A percentile compares a stretch with the other conserved stretches of the same genome.
Conservation (phyloP, 139 green algal species). For the Micromonas commoda region DNA sequence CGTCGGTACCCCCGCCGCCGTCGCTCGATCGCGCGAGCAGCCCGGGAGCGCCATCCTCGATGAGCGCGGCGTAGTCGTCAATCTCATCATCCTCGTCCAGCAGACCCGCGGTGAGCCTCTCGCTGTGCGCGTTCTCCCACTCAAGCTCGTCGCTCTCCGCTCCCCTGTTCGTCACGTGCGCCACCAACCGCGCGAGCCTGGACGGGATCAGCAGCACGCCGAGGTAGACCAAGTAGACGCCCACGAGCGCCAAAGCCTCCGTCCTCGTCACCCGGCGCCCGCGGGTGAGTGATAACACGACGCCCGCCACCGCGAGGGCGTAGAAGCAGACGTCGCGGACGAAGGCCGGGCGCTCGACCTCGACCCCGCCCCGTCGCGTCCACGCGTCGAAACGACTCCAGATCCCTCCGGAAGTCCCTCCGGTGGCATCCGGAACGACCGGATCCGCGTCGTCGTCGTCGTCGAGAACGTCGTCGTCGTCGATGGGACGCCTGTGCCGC, state of each 20-base stretch:
- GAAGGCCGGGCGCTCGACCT: conserved; percentile 31
- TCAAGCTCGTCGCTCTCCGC: background rate
- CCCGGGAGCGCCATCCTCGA: background rate
- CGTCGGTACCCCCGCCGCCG: background rate
- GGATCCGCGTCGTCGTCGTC: background rate
- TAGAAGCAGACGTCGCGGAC: conserved; percentile 45
- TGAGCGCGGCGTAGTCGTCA: background rate
- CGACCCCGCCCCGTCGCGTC: too few relatives aligned
- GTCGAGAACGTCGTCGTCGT: background rate
- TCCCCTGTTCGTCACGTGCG: background rate
- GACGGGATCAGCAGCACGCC: background rate
- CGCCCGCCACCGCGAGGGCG: conserved; percentile 27
- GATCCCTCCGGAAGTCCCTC: too few relatives aligned
- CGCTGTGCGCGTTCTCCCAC: background rate
- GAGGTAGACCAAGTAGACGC: conserved; percentile 29
- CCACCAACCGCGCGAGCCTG: background rate
- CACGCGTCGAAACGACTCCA: too few relatives aligned
- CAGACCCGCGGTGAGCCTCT: background rate
- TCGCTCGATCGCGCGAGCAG: background rate
- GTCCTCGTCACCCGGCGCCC: conserved; percentile 16
- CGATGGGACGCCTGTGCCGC: too few relatives aligned
- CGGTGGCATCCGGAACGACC: too few relatives aligned
- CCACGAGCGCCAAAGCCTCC: conserved; percentile 21
- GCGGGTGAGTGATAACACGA: conserved; percentile 24
- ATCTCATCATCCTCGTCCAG: background rate